These are phyloP conservation scores for Cryptococcus amylolentus DNA, from an alignment of 1,284 basidiomycete genomes.

Conservation along the genomic window DNA sequence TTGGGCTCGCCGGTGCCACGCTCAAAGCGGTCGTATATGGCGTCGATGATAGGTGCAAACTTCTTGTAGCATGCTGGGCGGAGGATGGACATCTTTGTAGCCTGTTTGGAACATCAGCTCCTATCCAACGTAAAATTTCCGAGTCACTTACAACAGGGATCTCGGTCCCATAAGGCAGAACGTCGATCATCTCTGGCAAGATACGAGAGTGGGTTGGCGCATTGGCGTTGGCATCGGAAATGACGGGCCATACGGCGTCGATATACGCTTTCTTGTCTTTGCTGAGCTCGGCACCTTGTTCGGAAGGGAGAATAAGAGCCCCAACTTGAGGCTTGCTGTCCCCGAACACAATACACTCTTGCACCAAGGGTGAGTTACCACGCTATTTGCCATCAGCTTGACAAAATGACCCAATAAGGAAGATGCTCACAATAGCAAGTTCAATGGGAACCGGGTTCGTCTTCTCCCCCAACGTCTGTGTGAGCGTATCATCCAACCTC, in stretches of 20 bases:
- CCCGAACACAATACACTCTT: constrained; percentile 61
- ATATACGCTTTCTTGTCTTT: constrained; percentile 48
- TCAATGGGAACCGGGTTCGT: constrained; percentile 56
- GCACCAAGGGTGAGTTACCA: constrained; percentile 51
- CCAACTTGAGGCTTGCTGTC: constrained; percentile 57
- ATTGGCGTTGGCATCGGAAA: constrained; percentile 55
- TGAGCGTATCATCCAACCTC: constrained; percentile 59
- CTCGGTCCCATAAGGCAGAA: constrained; percentile 51
- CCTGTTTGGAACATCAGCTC: constrained; percentile 15
- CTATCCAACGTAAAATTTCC: neutral
- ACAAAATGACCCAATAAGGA: neutral
- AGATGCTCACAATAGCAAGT: constrained; percentile 38
- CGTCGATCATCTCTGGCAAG: constrained; percentile 55
- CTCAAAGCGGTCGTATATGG: constrained; percentile 55
- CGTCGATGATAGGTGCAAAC: constrained; percentile 55
- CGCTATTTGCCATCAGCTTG: constrained; percentile 15
- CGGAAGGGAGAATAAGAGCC: constrained; percentile 58
- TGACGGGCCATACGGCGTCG: constrained; percentile 53
- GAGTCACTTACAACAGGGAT: constrained; percentile 29
- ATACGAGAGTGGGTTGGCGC: constrained; percentile 59
- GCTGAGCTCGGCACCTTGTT: constrained; percentile 50
- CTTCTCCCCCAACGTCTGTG: constrained; percentile 56
- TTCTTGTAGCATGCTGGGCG: constrained; percentile 53
- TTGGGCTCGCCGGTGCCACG: constrained; percentile 49
- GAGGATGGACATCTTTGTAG: constrained; percentile 48